These are phyloP conservation scores for Echria macrotheca DNA, from an alignment of 495 filamentous ascomycete genomes.

Conservation along the genomic window DNA sequence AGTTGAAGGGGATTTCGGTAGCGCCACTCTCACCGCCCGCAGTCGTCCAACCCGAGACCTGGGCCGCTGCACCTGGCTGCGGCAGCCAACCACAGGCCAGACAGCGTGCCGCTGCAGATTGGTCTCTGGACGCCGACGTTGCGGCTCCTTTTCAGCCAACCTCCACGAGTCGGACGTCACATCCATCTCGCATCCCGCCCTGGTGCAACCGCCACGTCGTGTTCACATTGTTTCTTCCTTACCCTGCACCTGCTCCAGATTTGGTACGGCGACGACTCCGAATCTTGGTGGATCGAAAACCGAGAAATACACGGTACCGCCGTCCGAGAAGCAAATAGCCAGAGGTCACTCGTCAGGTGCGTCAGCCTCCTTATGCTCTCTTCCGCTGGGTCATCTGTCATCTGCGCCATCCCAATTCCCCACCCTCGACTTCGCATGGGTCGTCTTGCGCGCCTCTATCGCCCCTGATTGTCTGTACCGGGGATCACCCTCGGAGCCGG, in stretches of 20 bases:
- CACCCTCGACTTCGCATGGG: neutral
- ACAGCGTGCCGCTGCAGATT: conserved; percentile 8
- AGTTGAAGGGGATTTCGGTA: no score
- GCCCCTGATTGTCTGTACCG: neutral
- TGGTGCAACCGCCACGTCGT: neutral
- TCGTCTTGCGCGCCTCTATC: neutral
- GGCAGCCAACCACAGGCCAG: conserved; percentile 2
- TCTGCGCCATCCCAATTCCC: neutral
- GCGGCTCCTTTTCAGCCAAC: conserved; percentile 1
- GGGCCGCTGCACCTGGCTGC: neutral
- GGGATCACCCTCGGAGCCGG: no score
- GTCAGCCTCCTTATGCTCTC: neutral
- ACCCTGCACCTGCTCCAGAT: no score
- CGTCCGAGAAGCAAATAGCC: no score
- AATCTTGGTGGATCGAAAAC: no score
- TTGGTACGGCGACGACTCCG: no score
- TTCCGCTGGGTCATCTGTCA: conserved; percentile 2
- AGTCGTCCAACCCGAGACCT: conserved; percentile 2
- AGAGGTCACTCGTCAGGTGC: no score
- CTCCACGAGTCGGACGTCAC: conserved; percentile 12
- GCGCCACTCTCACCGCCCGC: no score
- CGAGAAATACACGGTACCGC: no score
- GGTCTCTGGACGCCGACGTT: neutral
- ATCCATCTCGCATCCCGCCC: neutral
- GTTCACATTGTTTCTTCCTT: no score